Evolutionary conservation across 148 eudicot species (phyloP).

Genomic region (Silene conica): DNA sequence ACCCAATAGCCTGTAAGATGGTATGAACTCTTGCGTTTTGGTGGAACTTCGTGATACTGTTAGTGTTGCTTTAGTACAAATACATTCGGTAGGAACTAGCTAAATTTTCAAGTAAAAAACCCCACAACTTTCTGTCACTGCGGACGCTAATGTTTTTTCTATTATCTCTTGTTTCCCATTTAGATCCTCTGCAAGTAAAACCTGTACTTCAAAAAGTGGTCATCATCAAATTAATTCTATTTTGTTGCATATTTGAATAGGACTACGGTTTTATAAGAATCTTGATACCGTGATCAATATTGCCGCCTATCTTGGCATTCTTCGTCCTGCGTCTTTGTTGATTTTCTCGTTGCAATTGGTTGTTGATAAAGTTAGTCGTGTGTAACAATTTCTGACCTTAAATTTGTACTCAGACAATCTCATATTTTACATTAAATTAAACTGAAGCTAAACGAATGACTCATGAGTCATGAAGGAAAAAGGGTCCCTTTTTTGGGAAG

Average conservation of each 20-base stretch:
- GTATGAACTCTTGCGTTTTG: not conserved
- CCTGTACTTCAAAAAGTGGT: not conserved
- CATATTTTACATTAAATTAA: not conserved
- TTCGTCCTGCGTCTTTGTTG: not conserved
- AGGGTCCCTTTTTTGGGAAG: no score
- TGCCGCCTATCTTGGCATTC: not conserved
- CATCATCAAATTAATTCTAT: not conserved
- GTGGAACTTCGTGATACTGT: no score
- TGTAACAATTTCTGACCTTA: not conserved
- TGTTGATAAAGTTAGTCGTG: not conserved
- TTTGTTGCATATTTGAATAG: not conserved
- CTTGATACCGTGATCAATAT: not conserved
- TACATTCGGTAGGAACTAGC: no score
- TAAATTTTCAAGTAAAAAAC: no score
- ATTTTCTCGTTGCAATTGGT: conserved; percentile 2
- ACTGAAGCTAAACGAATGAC: not conserved
- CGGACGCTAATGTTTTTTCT: no score
- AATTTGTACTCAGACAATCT: not conserved
- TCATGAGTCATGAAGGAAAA: no score
- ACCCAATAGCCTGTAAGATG: not conserved
- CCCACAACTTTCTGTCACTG: no score
- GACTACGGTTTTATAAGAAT: not conserved
- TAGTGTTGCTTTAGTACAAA: no score
- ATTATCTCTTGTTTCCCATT: no score
- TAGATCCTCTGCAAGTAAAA: no score